phyloP scores from a whole-genome alignment of 192 early-diverging fungal species.

The Coemansia sp. region DNA sequence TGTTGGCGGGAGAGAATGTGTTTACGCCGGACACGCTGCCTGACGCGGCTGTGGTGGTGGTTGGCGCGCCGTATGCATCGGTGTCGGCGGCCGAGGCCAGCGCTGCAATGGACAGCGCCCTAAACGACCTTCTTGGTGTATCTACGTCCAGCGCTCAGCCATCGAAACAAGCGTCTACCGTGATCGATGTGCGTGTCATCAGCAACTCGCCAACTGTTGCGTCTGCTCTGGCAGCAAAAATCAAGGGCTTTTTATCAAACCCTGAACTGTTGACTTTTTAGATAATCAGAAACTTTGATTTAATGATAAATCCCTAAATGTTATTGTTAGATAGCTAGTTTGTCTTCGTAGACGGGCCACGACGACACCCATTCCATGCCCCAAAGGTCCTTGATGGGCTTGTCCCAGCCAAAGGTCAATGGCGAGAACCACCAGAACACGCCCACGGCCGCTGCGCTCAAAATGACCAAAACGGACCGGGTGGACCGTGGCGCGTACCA shows the following conservation, averaged over 20 bases:
- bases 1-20: slow-evolving; percentile 38
- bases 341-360: slow-evolving; percentile 43
- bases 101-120: slow-evolving; percentile 27
- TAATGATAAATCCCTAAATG: neutral
- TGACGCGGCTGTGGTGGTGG: slow-evolving; percentile 62
- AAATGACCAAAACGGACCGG: slow-evolving; percentile 12
- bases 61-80: slow-evolving; percentile 51
- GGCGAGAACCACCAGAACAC: slow-evolving; percentile 55
- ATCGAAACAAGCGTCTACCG: neutral
- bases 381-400: slow-evolving; percentile 30
- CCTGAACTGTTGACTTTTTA: slow-evolving; percentile 42
- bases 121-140: slow-evolving; percentile 32
- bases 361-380: slow-evolving; percentile 46
- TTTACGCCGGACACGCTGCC: slow-evolving; percentile 56
- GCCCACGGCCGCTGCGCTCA: neutral
- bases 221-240: slow-evolving; percentile 22
- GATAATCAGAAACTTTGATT: neutral
- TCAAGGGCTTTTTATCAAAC: slow-evolving; percentile 45
- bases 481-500: slow-evolving; percentile 25
- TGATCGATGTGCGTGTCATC: slow-evolving; percentile 32
- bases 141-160: neutral
- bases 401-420: slow-evolving; percentile 49
- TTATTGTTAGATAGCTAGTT: slow-evolving; percentile 17
- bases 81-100: slow-evolving; percentile 29
- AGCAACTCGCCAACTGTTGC: slow-evolving; percentile 27